These are phyloP conservation scores for Boletus smithii DNA, from an alignment of 1,284 basidiomycete genomes.

Conservation along the genomic window DNA sequence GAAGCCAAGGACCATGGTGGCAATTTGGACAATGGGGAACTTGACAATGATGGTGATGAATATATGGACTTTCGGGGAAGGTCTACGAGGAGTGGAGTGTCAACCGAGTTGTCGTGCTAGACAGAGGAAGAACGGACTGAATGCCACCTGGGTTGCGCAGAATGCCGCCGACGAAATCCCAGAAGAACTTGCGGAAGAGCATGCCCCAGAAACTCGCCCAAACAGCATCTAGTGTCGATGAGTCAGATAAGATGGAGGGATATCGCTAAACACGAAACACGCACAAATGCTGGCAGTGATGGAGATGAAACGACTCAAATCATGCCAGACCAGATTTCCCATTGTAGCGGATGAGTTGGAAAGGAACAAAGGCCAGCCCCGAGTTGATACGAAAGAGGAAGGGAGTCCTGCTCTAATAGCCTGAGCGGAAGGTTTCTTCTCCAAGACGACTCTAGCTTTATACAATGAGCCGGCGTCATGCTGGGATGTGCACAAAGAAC, in stretches of 20 bases:
- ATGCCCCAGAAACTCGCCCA: constrained; percentile 79
- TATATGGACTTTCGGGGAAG: constrained; percentile 55
- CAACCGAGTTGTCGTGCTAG: not conserved
- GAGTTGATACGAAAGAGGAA: not conserved
- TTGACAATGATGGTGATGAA: constrained; percentile 76
- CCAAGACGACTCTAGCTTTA: too few relatives aligned
- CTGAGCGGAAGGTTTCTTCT: not conserved
- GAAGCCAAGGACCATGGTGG: constrained; percentile 58
- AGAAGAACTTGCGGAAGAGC: constrained; percentile 87
- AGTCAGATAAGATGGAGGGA: constrained; percentile 8
- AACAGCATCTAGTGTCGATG: constrained; percentile 54
- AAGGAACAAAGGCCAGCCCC: constrained; percentile 18
- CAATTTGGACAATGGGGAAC: constrained; percentile 64
- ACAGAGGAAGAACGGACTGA: constrained; percentile 54
- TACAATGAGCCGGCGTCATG: not conserved
- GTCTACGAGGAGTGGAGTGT: constrained; percentile 40
- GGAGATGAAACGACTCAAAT: constrained; percentile 70
- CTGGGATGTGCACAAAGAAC: not conserved
- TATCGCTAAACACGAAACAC: constrained; percentile 33
- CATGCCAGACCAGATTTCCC: constrained; percentile 83
- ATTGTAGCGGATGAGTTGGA: constrained; percentile 39
- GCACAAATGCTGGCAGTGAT: constrained; percentile 73
- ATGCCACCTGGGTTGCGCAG: constrained; percentile 72
- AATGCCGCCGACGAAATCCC: constrained; percentile 75
- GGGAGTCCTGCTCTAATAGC: not conserved